Percentiles rank a stretch among this genome's conserved stretches.
Evolutionary conservation across 306 rosid genomes (phyloP).

Genomic region (Oxytropis ochrocephala): DNA sequence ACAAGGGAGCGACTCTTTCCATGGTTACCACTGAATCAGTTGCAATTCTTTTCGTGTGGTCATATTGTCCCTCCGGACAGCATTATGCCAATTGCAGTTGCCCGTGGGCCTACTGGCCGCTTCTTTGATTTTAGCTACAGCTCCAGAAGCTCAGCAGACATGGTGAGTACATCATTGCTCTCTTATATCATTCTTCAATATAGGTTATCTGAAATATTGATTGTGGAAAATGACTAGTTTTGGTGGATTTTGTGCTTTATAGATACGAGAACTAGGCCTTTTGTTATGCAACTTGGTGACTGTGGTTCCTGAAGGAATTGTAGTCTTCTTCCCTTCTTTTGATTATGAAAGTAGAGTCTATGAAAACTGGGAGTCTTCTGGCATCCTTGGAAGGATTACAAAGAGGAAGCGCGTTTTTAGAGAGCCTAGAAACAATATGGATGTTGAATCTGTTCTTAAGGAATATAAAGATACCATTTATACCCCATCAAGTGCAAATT

Average conservation of each 20-base stretch:
- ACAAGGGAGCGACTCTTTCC: conserved; percentile 88
- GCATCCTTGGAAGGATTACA: conserved; percentile 70
- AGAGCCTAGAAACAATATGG: conserved; percentile 81
- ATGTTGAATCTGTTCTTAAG: conserved; percentile 76
- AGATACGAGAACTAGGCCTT: conserved; percentile 83
- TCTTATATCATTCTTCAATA: conserved; percentile 8
- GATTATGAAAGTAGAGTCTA: conserved; percentile 75
- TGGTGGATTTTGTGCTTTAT: conserved; percentile 25
- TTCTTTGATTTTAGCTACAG: conserved; percentile 79
- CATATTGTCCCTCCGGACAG: conserved; percentile 88
- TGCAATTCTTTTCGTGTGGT: conserved; percentile 81
- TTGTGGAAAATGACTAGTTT: conserved; percentile 9
- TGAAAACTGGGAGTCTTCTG: conserved; percentile 72
- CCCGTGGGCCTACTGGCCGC: conserved; percentile 81
- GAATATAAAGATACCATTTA: conserved; percentile 65
- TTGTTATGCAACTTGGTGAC: conserved; percentile 73
- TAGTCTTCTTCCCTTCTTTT: conserved; percentile 93
- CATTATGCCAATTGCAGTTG: conserved; percentile 76
- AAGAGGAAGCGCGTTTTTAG: conserved; percentile 76
- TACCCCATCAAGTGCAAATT: conserved; percentile 29
- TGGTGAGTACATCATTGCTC: conserved; percentile 35
- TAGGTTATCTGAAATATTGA: neutral
- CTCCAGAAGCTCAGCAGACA: conserved; percentile 60
- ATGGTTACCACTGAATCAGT: conserved; percentile 48
- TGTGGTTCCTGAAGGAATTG: conserved; percentile 84